Base-by-base conservation (phyloP, 768 basidiomycete genomes). In the Collybiopsis confluens region DNA sequence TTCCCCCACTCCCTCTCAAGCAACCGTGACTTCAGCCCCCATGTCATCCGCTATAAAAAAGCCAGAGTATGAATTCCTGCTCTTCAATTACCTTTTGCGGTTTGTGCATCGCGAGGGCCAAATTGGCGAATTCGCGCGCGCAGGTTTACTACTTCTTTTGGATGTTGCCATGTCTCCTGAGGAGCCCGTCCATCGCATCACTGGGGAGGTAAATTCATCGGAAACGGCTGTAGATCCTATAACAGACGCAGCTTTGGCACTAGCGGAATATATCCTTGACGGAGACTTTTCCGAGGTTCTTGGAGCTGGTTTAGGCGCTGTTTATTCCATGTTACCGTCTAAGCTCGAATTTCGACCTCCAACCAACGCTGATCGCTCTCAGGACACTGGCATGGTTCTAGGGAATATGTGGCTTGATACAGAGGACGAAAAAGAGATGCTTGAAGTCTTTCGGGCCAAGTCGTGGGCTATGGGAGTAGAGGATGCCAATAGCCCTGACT, bases 261-360 rank as follows among this genome's bases (percentile, higher is more conserved):
- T 98, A 36, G 92, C 92, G 18, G 92, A 95, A 64, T 97, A 92
- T 65, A 90, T 98, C 48, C 79, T 97, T 16, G 92, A 96, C 62
- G 92, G 94, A n/a, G 96, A 98, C 68, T 96, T 97, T 66, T 92
- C 93, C n/a, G 94, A 98, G 58, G 96, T 98, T 10, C 81, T 98
- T 43, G 92, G 87, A 16, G 96, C 96, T 2, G 93, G 94, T 15
- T 67, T 98, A 10, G 88, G 92, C 3, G 96, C 96, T 0, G 89
- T 96, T 1, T 98, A 96, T 64, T 97, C 93, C 2, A 70, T 93
- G 2, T 74, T 98, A 10, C 96, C 96, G 0, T 83, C 85, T 18
- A 97, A 97, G 69, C 77, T 98, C 38, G 83, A 82, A 48, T 82
- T 97, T 56, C 77, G 74, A 47, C 70, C 79, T 5, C 73, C 74